Conservation (phyloP, 2,329 filamentous ascomycete species). For the Fusarium tuaranense region DNA sequence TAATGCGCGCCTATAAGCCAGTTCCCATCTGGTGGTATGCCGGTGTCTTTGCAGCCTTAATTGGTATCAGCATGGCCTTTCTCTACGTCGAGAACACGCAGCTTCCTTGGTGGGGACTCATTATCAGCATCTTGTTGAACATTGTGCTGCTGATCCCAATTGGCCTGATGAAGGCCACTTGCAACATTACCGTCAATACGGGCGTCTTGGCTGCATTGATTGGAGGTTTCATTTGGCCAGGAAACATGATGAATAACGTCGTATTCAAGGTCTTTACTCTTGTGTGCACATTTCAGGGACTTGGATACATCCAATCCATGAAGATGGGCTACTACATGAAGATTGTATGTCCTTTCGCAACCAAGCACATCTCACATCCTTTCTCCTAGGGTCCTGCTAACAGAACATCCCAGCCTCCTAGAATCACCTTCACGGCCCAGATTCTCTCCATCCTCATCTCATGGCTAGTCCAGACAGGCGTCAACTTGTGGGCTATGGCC, state of each 20-base stretch:
- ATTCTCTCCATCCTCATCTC: constrained; percentile 54
- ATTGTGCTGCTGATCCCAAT: background rate
- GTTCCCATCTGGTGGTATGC: background rate
- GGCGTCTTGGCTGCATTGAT: background rate
- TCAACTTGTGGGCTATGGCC: constrained; percentile 41
- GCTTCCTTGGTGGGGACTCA: background rate
- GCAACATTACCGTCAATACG: background rate
- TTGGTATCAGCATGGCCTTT: background rate
- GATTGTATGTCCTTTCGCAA: constrained; percentile 41
- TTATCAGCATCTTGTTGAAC: background rate
- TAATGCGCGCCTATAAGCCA: background rate
- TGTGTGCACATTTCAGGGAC: constrained; percentile 12
- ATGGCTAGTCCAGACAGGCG: constrained; percentile 49
- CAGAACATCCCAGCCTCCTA: constrained; percentile 44
- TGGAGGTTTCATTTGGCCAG: constrained; percentile 8
- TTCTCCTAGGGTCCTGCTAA: background rate
- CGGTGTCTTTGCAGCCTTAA: background rate
- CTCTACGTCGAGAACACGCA: background rate
- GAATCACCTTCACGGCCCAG: constrained; percentile 59
- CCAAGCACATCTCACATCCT: background rate
- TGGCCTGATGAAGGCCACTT: background rate
- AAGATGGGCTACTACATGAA: constrained; percentile 63
- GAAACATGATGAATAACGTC: constrained; percentile 34
- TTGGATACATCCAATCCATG: constrained; percentile 55
- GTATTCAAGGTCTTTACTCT: constrained; percentile 37